Conservation (phyloP, 2,329 filamentous ascomycete species). For the Penicillium sp. region DNA sequence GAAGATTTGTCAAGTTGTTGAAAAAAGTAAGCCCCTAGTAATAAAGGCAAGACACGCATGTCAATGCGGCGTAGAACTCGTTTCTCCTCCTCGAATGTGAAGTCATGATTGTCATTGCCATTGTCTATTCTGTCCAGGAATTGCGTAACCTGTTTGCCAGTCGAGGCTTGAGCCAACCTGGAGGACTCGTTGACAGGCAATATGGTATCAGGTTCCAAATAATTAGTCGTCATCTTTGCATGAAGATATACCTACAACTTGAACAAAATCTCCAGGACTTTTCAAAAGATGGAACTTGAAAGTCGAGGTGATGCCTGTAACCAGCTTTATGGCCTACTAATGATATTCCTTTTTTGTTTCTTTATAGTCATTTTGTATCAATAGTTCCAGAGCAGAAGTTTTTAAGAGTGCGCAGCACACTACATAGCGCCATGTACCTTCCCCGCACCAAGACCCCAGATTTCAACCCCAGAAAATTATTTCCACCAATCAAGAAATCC, state of each 20-base stretch:
- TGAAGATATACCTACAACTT: too few relatives aligned
- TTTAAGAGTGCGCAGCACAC: too few relatives aligned
- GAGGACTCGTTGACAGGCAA: background rate
- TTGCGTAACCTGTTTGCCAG: background rate
- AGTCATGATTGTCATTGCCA: conserved; percentile 27
- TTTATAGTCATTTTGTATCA: too few relatives aligned
- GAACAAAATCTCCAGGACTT: too few relatives aligned
- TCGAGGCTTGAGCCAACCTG: background rate
- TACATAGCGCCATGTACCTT: background rate
- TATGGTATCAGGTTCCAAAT: background rate
- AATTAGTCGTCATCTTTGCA: background rate
- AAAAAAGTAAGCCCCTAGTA: conserved; percentile 62
- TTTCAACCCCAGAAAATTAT: background rate
- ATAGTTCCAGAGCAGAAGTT: too few relatives aligned
- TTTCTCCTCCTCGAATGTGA: conserved; percentile 56
- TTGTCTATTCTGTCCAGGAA: conserved; percentile 4
- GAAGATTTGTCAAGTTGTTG: conserved; percentile 58
- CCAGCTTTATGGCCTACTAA: too few relatives aligned
- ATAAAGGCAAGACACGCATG: conserved; percentile 53
- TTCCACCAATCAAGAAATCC: background rate
- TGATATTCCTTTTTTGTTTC: too few relatives aligned
- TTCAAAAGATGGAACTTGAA: background rate
- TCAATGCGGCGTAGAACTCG: conserved; percentile 48
- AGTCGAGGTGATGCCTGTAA: too few relatives aligned
- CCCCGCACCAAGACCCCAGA: background rate